Evolutionary conservation across 768 basidiomycete genomes (phyloP).

Genomic region (Pulveroboletus ravenelii): DNA sequence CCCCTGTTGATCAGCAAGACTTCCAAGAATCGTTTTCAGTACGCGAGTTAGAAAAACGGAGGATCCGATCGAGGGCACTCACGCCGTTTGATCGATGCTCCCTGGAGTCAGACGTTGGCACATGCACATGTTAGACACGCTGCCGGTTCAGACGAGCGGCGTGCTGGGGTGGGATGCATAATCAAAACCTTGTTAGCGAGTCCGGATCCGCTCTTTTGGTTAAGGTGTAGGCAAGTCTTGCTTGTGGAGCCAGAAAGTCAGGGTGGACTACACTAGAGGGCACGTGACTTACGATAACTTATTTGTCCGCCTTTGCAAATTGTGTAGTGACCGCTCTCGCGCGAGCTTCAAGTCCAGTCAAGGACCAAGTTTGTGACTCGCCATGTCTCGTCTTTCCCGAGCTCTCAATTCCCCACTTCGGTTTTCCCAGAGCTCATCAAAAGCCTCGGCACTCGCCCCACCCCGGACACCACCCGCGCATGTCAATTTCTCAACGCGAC

Average conservation of each 20-base stretch:
- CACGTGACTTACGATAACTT: constrained; percentile 21
- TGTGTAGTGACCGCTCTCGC: constrained; percentile 2
- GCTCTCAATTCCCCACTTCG: constrained; percentile 9
- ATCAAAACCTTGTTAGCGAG: constrained; percentile 4
- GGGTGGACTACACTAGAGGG: background rate
- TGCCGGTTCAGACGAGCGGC: constrained; percentile 1
- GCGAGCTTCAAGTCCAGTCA: constrained; percentile 9
- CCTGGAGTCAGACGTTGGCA: constrained; percentile 14
- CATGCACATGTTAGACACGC: constrained; percentile 18
- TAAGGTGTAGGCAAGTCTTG: background rate
- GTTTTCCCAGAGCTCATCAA: constrained; percentile 8
- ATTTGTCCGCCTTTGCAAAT: constrained; percentile 2
- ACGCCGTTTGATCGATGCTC: constrained; percentile 1
- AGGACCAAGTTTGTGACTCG: background rate
- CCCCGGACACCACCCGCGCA: constrained; percentile 11
- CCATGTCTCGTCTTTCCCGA: constrained; percentile 23
- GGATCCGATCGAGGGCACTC: background rate
- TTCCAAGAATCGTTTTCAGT: background rate
- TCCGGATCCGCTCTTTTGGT: background rate
- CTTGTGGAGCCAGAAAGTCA: background rate
- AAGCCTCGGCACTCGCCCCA: constrained; percentile 9
- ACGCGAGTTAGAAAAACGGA: background rate
- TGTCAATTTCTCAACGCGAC: constrained; percentile 15
- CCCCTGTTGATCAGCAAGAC: background rate
- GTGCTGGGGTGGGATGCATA: background rate